Percentiles rank a stretch among this genome's conserved stretches.
phyloP scores from a whole-genome alignment of 495 filamentous ascomycete species.

The Poronia punctata region DNA sequence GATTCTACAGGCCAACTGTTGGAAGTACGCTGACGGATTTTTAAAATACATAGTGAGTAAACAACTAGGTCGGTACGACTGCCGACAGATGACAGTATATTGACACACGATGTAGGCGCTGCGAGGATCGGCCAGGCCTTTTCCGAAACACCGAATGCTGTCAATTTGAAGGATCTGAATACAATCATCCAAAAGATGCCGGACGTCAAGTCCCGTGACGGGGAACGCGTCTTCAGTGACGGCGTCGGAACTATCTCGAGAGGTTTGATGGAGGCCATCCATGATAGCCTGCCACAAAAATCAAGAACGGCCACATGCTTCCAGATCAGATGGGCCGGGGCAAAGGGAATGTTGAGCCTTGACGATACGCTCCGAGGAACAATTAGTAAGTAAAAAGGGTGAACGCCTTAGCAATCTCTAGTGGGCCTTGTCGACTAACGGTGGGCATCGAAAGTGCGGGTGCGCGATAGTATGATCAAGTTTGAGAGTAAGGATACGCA shows the following conservation, averaged over 20 bases:
- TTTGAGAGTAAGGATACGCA: constrained; percentile 49
- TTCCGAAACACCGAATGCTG: constrained; percentile 59
- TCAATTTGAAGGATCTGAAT: constrained; percentile 31
- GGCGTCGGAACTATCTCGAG: constrained; percentile 67
- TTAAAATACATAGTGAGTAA: background rate
- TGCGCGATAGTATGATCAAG: constrained; percentile 74
- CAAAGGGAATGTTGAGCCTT: constrained; percentile 67
- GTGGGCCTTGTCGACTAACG: background rate
- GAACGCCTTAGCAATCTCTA: background rate
- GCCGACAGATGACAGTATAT: background rate
- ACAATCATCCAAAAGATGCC: constrained; percentile 30
- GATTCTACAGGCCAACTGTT: no score
- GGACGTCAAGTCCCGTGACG: constrained; percentile 31
- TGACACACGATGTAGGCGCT: constrained; percentile 36
- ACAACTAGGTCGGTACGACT: no score
- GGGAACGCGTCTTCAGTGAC: constrained; percentile 62
- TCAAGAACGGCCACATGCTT: constrained; percentile 51
- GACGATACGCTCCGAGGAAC: constrained; percentile 51
- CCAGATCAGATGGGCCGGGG: constrained; percentile 64
- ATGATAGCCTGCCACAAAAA: constrained; percentile 34
- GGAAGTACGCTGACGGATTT: background rate
- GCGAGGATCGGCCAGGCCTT: constrained; percentile 81
- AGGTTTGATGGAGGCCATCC: constrained; percentile 47
- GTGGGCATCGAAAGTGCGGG: constrained; percentile 26
- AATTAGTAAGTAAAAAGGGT: constrained; percentile 11